phyloP scores from a whole-genome alignment of 176 grass and related monocot species.

The Triticum urartu region DNA sequence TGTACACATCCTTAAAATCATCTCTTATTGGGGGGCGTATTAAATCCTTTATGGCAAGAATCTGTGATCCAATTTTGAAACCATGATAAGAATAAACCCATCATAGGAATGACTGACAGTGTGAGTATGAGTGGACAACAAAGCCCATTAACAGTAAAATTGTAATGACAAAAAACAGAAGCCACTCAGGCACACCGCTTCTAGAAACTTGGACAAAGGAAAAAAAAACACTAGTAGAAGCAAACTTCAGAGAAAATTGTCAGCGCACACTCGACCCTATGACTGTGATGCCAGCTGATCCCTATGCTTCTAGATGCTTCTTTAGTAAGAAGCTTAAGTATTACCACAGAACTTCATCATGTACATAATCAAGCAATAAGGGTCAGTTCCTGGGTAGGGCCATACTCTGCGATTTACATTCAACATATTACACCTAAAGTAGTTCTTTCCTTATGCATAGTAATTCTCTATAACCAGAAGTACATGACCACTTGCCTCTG shows the following conservation, averaged over 20 bases:
- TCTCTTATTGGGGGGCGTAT: constrained; percentile 75
- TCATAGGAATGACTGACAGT: constrained; percentile 16
- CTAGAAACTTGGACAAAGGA: constrained; percentile 8
- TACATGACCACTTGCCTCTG: background rate
- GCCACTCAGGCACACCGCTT: background rate
- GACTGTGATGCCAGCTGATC: background rate
- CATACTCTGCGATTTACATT: background rate
- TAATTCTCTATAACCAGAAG: constrained; percentile 13
- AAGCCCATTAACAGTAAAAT: background rate
- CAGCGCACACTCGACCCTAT: background rate
- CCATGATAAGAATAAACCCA: constrained; percentile 30
- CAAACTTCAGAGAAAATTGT: background rate
- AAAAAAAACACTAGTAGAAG: background rate
- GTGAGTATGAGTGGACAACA: background rate
- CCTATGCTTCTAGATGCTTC: background rate
- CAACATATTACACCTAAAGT: constrained; percentile 5
- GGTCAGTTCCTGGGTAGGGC: background rate
- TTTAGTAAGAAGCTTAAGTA: background rate
- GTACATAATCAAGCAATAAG: background rate
- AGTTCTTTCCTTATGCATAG: constrained; percentile 17
- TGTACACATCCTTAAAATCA: constrained; percentile 91
- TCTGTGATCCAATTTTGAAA: constrained; percentile 43
- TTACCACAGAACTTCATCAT: background rate
- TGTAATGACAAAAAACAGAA: background rate
- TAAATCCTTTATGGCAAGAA: constrained; percentile 81